Base-by-base conservation (phyloP, 2,329 filamentous ascomycete species). In the Parasarocladium wereldwijsianum region DNA sequence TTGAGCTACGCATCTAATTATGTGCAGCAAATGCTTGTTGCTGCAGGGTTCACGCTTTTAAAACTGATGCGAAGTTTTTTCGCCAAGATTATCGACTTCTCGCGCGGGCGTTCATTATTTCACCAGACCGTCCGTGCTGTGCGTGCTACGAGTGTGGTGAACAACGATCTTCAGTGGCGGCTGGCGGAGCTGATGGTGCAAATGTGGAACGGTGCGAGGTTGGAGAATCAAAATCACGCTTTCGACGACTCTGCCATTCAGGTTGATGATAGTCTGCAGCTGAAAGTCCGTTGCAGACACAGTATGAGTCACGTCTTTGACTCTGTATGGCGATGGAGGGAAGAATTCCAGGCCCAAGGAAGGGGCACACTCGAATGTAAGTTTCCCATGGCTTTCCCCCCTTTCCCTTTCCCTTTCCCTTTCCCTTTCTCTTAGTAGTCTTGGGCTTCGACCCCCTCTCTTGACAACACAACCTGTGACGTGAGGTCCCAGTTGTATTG, bases 221-320 rank as follows among this genome's bases (percentile, higher is more conserved):
- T 69, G 8, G 65, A 70, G 20, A 54, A 50, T 39, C 55, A 55
- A 39, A 53, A 55, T 42, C 59, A 61, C 15, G 43, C 56, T 21
- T 61, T 62, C 34, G 57, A 71, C 36, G 50, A 58, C 24, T 49
- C 55, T 3, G 56, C 64, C 12, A 55, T 60, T 24, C 52, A 62
- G 21, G 60, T 77, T 24, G 78, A 85, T 42, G 76, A 82, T 40
- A 78, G 67, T 36, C 57, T 87, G 24, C 77, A 85, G 47, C 65
- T 90, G 28, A 83, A 84, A 46, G 78, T 87, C n/a, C 70, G 81
- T 29, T 85, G 79, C 42, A 66, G 81, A 15, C 82, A 84, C 61
- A 86, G 80, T 51, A 83, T 87, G 74, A 85, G 78, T 49, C 66
- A 86, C 10, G 74, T 90, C 2, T 87, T 82, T 44, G 81, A 90